Base-by-base conservation (phyloP, 257 asterid species). In the Solanum acaule region DNA sequence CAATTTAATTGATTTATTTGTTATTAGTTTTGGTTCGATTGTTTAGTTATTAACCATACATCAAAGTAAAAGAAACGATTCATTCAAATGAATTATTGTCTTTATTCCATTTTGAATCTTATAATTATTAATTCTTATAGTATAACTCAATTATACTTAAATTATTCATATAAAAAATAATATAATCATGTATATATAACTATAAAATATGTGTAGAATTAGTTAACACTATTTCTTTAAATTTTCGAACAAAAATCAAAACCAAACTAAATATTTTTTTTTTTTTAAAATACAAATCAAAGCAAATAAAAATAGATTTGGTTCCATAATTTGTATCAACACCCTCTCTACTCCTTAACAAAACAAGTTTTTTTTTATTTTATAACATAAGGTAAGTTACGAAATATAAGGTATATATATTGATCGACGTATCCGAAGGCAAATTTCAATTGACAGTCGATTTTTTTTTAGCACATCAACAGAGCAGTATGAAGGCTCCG, bases 401-500 rank as follows among this genome's bases (percentile, higher is more conserved):
- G 34, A 67, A 67, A 59, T 59, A 20, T 65, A n/a, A 52, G 63
- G 63, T 67, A 12, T 67, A 29, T 29, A 29, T 29, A 68, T 29
- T 68, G 37, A 6, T 70, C 20, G 18, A 67, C 73, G 34, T 67
- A 67, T 67, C 8, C 73, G 34, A 67, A 67, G 8, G 72, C 37
- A 70, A 70, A 29, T 13, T 29, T 70, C 76, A 14, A 29, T 70
- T 70, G 11, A 29, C 33, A 18, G 37, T 68, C 75, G 75, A 13
- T 0, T 16, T 6, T 13, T 3, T 6, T 68, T 27, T 3, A 14
- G 12, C 77, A 70, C 77, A 6, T 25, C 35, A 76, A 40, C 35
- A 86, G 14, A 84, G 77, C 78, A 88, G 90, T 87, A 90, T 91
- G 92, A 94, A 90, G 95, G 91, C 91, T 90, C 95, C 98, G 86